A percentile compares a stretch with the other conserved stretches of the same genome.
These are phyloP conservation scores for Serendipita sp. DNA, from an alignment of 768 basidiomycete genomes.

Conservation along the genomic window DNA sequence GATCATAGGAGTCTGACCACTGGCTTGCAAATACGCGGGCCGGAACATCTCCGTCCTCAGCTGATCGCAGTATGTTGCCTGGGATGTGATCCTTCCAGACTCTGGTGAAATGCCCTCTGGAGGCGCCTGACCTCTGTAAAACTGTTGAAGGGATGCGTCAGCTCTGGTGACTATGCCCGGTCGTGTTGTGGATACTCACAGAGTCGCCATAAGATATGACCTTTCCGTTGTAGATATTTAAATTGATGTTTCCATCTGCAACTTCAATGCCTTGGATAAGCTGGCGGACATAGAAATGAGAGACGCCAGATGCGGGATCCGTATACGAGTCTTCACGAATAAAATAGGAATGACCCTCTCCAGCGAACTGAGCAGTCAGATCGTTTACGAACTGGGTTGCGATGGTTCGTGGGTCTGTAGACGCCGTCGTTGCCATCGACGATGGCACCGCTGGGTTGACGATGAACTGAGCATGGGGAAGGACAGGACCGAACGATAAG, in stretches of 20 bases:
- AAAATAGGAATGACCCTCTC: constrained; percentile 25
- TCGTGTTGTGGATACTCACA: constrained; percentile 26
- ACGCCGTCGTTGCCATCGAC: constrained; percentile 16
- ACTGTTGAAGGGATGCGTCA: constrained; percentile 13
- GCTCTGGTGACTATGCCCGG: constrained; percentile 13
- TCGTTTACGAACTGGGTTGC: constrained; percentile 45
- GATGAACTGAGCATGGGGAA: constrained; percentile 41
- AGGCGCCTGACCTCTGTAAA: constrained; percentile 13
- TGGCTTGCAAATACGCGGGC: background rate
- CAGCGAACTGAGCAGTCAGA: constrained; percentile 26
- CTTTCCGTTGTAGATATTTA: constrained; percentile 74
- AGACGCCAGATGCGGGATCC: constrained; percentile 68
- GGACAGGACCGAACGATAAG: constrained; percentile 71
- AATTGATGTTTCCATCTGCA: constrained; percentile 77
- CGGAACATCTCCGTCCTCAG: constrained; percentile 16
- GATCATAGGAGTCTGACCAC: background rate
- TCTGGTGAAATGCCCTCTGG: background rate
- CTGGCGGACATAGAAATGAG: constrained; percentile 81
- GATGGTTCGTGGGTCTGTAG: constrained; percentile 37
- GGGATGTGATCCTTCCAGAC: constrained; percentile 28
- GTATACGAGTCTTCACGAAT: constrained; percentile 78
- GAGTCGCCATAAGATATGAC: constrained; percentile 81
- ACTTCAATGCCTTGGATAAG: constrained; percentile 75
- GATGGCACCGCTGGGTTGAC: constrained; percentile 21
- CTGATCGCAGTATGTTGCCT: constrained; percentile 41